Conservation (phyloP, 768 basidiomycete genomes). For the Kwoniella sp. region DNA sequence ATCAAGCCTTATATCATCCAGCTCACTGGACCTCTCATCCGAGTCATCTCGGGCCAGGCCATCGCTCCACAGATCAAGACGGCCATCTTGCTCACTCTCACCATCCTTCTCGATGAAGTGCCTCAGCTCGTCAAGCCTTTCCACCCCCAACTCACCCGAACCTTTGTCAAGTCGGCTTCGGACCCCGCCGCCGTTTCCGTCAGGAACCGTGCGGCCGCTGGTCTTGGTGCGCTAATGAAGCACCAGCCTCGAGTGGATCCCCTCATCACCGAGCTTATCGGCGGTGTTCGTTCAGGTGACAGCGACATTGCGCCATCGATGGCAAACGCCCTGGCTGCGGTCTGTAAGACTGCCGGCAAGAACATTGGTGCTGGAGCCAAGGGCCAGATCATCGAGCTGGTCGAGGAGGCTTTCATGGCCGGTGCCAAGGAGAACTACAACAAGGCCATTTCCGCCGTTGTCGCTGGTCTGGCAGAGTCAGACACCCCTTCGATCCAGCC, state of each 20-base stretch:
- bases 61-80: constrained; percentile 91
- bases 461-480: constrained; percentile 59
- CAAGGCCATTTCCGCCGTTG: constrained; percentile 61
- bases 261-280: constrained; percentile 79
- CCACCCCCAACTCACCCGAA: constrained; percentile 95
- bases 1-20: constrained; percentile 95
- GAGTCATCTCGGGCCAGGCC: constrained; percentile 70
- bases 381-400: constrained; percentile 68
- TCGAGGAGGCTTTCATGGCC: constrained; percentile 64
- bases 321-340: constrained; percentile 69
- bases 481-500: constrained; percentile 63
- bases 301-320: constrained; percentile 72
- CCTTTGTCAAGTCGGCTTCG: constrained; percentile 86
- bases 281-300: constrained; percentile 53
- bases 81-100: constrained; percentile 80
- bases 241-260: constrained; percentile 84
- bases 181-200: constrained; percentile 75
- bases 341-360: constrained; percentile 64
- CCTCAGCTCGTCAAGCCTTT: constrained; percentile 91
- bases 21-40: constrained; percentile 91
- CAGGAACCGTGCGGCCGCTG: constrained; percentile 73
- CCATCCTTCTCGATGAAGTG: constrained; percentile 76
- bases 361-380: constrained; percentile 74
- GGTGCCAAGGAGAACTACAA: constrained; percentile 59
- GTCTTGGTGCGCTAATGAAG: constrained; percentile 83